Conservation (phyloP, 1,139 yeast species). For the Yamadazyma sp. region DNA sequence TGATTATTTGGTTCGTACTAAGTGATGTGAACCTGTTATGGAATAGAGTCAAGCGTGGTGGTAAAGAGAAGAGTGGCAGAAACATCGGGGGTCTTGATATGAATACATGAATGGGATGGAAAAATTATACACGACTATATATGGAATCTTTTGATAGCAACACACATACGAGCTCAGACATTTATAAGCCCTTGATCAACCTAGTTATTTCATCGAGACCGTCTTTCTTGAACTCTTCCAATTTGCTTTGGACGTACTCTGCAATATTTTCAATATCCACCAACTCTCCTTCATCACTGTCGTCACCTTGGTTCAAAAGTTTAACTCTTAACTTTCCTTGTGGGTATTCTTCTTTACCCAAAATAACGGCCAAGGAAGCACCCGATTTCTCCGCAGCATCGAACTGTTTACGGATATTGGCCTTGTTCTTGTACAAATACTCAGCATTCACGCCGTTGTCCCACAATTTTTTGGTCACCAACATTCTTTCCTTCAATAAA, state of each 20-base stretch:
- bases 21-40: constrained; percentile 69
- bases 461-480: constrained; percentile 81
- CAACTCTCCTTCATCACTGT: constrained; percentile 84
- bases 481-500: constrained; percentile 87
- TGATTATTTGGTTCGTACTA: constrained; percentile 68
- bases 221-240: constrained; percentile 41
- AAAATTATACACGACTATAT: neutral
- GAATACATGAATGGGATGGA: neutral
- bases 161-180: neutral
- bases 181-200: constrained; percentile 46
- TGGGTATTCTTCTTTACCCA: constrained; percentile 90
- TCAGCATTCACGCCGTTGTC: constrained; percentile 85
- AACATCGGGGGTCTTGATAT: constrained; percentile 22
- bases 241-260: constrained; percentile 52
- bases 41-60: constrained; percentile 74
- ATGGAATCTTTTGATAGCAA: neutral
- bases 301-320: constrained; percentile 84
- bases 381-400: constrained; percentile 97
- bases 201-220: constrained; percentile 61
- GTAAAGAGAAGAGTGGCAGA: constrained; percentile 38
- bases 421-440: constrained; percentile 86
- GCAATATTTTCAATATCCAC: constrained; percentile 63
- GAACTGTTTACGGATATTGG: constrained; percentile 92
- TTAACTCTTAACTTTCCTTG: constrained; percentile 84
- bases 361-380: constrained; percentile 84